Evolutionary conservation across 148 eudicot species (phyloP).

Genomic region (Chenopodium suecicum): DNA sequence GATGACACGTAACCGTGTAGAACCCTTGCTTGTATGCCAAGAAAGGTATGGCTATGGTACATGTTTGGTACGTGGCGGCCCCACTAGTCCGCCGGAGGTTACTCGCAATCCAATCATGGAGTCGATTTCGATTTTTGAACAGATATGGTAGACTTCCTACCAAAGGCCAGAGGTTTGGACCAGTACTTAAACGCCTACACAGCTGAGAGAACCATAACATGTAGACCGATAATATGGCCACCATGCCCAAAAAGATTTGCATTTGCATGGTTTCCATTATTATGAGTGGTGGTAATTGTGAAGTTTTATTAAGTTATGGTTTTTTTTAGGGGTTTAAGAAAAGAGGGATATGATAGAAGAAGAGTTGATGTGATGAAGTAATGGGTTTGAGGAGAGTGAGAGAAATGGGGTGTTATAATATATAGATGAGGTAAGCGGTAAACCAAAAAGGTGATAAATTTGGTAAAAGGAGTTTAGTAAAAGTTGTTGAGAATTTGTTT

Average conservation of each 20-base stretch:
- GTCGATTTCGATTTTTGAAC: slow-evolving; percentile 52
- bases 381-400: slow-evolving; percentile 18
- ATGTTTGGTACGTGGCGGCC: slow-evolving; percentile 78
- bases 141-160: slow-evolving; percentile 68
- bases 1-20: slow-evolving; percentile 84
- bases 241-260: slow-evolving; percentile 32
- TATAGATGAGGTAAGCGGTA: slow-evolving; percentile 21
- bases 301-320: neutral
- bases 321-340: neutral
- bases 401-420: slow-evolving; percentile 29
- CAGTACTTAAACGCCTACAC: slow-evolving; percentile 35
- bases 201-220: slow-evolving; percentile 68
- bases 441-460: neutral
- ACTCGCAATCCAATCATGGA: slow-evolving; percentile 79
- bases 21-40: slow-evolving; percentile 68
- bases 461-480: slow-evolving; percentile 38
- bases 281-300: neutral
- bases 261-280: slow-evolving; percentile 52
- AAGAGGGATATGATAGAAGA: neutral
- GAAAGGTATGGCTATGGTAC: slow-evolving; percentile 75
- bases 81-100: slow-evolving; percentile 59
- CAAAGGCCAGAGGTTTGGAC: slow-evolving; percentile 67
- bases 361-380: slow-evolving; percentile 5
- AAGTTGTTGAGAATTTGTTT: slow-evolving; percentile 56
- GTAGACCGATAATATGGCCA: slow-evolving; percentile 47